These are phyloP conservation scores for Tulasnella sp. DNA, from an alignment of 768 basidiomycete species.

Conservation along the genomic window DNA sequence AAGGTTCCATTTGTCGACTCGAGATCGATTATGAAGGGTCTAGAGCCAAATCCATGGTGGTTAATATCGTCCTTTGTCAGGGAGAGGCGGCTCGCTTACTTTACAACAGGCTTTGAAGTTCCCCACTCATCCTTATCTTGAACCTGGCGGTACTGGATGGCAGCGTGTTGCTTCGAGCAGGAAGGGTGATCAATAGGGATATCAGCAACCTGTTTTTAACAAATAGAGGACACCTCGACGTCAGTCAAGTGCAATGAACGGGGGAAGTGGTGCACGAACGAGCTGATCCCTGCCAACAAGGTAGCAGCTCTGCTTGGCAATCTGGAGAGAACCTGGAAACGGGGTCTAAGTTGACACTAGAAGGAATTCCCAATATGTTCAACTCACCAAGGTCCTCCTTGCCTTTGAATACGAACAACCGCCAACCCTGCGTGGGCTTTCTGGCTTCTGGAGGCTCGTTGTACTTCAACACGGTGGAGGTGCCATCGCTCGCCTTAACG, in stretches of 20 bases:
- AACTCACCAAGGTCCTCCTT: conserved; percentile 85
- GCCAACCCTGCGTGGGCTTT: conserved; percentile 87
- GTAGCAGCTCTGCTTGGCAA: conserved; percentile 93
- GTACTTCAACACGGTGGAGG: conserved; percentile 87
- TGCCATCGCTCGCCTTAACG: conserved; percentile 73
- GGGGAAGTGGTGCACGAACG: conserved; percentile 51
- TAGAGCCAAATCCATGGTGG: conserved; percentile 44
- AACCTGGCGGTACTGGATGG: conserved; percentile 91
- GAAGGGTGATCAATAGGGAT: conserved; percentile 95
- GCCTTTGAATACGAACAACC: conserved; percentile 97
- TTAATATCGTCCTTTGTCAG: conserved; percentile 27
- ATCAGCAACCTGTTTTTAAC: conserved; percentile 49
- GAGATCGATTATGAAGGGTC: conserved; percentile 96
- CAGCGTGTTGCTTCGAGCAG: conserved; percentile 98
- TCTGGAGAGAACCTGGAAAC: conserved; percentile 81
- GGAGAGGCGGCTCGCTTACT: conserved; percentile 58
- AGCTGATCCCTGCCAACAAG: conserved; percentile 87
- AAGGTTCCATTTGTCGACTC: conserved; percentile 97
- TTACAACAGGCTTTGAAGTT: conserved; percentile 70
- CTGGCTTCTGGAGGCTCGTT: conserved; percentile 98
- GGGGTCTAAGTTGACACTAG: background rate
- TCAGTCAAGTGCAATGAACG: background rate
- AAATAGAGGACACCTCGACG: background rate
- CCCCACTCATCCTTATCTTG: conserved; percentile 89
- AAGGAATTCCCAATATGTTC: background rate